Evolutionary conservation across 805 yeast genomes (phyloP), one percentile per base, ranked within the genome.

Genomic region (Metschnikowia lachancei): DNA sequence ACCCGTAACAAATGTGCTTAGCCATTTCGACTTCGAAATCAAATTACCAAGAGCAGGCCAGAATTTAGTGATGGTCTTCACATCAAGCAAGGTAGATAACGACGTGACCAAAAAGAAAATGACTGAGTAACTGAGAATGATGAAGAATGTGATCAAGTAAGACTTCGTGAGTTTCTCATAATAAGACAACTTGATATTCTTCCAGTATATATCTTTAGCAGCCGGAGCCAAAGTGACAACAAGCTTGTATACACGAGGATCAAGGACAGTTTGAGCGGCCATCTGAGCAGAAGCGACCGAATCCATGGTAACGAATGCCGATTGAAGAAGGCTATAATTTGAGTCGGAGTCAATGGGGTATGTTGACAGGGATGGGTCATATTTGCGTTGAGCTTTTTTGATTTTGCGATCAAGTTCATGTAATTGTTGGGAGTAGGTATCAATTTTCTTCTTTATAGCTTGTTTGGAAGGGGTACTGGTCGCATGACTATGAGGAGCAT

Each of bases 31-130:
- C 39, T 72, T 66, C 33, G 76, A 57, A 40, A 81, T 72, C 39
- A 74, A 63, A n/a, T 75, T 70, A 1, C 84, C 85, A 33, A 80
- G 67, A 8, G 72, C 77, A 3, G 84, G 84, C 82, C 83, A 80
- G 47, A 79, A 62, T 54, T 77, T 78, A 41, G 72, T 70, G 43
- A 81, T 78, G 1, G 83, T 73, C 56, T 74, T 77, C 41, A 80
- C 68, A 54, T 80, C 82, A 49, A 81, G 65, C 55, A 81, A 70
- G 1, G 83, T 75, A 1, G 85, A 72, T 45, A 81, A 75, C 34
- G 81, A 77, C 7, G 82, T 68, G 26, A 80, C 80, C 37, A 82
- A 78, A 53, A 79, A 77, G 38, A 79, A 70, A 47, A 80, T 72
- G 22, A 78, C 70, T 26, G 75, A 73, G 53, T 80, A 76, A 56